A percentile compares a stretch with the other conserved stretches of the same genome.
Evolutionary conservation across 2,329 filamentous ascomycete genomes (phyloP).

Genomic region (Apiospora sp.): DNA sequence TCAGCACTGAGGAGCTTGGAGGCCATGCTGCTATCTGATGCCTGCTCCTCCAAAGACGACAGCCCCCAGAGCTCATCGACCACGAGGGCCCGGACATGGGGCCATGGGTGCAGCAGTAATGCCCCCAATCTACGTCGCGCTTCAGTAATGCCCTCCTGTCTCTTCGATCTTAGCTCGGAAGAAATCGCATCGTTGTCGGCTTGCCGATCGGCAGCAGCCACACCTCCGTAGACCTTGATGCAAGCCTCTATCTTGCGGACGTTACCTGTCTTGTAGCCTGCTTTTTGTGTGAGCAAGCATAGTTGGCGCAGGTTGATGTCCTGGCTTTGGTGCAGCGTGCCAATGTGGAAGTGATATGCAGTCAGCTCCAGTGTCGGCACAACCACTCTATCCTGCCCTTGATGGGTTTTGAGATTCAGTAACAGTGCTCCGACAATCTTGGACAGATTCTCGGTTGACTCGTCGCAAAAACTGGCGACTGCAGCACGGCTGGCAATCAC

Average conservation of each 20-base stretch:
- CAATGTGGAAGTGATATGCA: conserved; percentile 77
- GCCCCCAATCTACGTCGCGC: conserved; percentile 74
- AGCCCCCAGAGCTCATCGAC: conserved; percentile 68
- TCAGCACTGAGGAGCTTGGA: conserved; percentile 59
- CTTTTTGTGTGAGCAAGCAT: conserved; percentile 76
- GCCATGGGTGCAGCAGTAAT: conserved; percentile 84
- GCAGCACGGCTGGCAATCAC: conserved; percentile 74
- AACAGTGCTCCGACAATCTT: conserved; percentile 60
- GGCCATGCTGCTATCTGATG: not conserved
- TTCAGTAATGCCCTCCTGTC: conserved; percentile 56
- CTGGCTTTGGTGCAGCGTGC: conserved; percentile 52
- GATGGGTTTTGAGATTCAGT: conserved; percentile 59
- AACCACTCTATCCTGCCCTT: conserved; percentile 72
- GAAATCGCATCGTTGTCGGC: conserved; percentile 27
- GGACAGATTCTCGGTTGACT: conserved; percentile 48
- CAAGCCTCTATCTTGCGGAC: conserved; percentile 83
- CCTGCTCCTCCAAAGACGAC: conserved; percentile 35
- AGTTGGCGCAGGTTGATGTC: conserved; percentile 61
- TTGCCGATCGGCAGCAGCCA: conserved; percentile 53
- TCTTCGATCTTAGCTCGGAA: conserved; percentile 36
- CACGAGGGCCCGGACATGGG: conserved; percentile 69
- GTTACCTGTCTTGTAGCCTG: conserved; percentile 84
- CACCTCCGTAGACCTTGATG: conserved; percentile 77
- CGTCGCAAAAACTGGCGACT: conserved; percentile 62
- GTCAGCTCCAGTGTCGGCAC: conserved; percentile 80